Evolutionary conservation across 2,329 filamentous ascomycete species (phyloP).

Genomic region (Cytospora leucostoma): DNA sequence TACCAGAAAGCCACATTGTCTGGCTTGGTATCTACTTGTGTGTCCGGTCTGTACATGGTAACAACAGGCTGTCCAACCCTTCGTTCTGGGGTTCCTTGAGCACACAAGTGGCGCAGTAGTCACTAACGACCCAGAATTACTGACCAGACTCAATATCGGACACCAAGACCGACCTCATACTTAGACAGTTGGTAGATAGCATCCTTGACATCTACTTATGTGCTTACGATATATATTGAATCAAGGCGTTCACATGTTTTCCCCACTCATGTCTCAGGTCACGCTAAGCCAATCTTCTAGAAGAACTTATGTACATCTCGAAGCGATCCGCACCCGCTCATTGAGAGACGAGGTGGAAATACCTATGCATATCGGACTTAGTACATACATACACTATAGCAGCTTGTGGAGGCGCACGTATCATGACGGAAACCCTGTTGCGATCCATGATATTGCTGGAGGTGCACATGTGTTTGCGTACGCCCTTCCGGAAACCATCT

Average conservation of each 20-base stretch:
- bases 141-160: too few relatives aligned
- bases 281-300: background rate
- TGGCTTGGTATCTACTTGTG: background rate
- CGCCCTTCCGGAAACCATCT: conserved; percentile 3
- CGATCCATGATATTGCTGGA: conserved; percentile 6
- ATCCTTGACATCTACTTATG: background rate
- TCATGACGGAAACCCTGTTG: background rate
- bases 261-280: background rate
- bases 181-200: background rate
- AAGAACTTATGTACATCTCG: background rate
- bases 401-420: background rate
- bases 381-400: background rate
- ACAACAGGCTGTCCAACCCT: background rate
- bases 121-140: too few relatives aligned
- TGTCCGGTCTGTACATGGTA: background rate
- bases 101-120: background rate
- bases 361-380: background rate
- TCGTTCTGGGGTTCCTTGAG: too few relatives aligned
- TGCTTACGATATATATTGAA: background rate
- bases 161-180: background rate
- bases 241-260: background rate
- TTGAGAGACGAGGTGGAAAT: background rate
- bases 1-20: background rate
- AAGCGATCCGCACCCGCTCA: background rate
- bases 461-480: conserved; percentile 14